Evolutionary conservation across 805 yeast genomes (phyloP), one percentile per base, ranked within the genome.

Genomic region (Starmerella bombicola): DNA sequence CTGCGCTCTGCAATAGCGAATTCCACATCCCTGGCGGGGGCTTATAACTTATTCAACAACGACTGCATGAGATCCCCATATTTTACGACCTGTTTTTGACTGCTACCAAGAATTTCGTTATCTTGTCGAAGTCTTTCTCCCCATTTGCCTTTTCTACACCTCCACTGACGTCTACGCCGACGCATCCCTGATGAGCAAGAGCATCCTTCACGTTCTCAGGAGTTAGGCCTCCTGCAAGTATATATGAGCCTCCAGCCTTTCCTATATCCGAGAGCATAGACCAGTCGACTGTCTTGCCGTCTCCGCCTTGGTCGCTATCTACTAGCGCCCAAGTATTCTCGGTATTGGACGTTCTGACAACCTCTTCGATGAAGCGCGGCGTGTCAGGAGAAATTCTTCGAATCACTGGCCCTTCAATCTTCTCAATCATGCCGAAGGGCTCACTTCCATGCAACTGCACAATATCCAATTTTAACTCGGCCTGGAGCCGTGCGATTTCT

Each of bases 81-180:
- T n/a, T n/a, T n/a, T n/a, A n/a, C n/a, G n/a, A n/a, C n/a, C n/a
- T n/a, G 28, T 13, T 24, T 24, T 24, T 24, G 9, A 24, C 32
- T 16, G 32, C n/a, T 9, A 9, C 42, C 4, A 88, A 63, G 60
- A 86, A 88, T 12, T 45, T 40, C 40, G 53, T 52, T 17, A 88
- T 73, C 61, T 85, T 88, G 1, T 41, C 56, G 35, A 64, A 52
- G 57, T 85, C 94, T 59, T 88, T 91, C 1, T 50, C 58, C 2
- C 94, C 94, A 32, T 73, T 34, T 1, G 28, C 55, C 0, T 78
- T 74, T 56, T 91, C 98, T 1, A 86, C 94, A 1, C 98, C 98
- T 8, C 95, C 85, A 54, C 94, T 79, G 5, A 91, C 97, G 61
- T 88, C 98, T 20, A 81, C 88, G 3, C 96, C 97, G 28, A 76